Evolutionary conservation across 1,139 yeast species (phyloP).

Genomic region (Geotrichum phurueaensis): DNA sequence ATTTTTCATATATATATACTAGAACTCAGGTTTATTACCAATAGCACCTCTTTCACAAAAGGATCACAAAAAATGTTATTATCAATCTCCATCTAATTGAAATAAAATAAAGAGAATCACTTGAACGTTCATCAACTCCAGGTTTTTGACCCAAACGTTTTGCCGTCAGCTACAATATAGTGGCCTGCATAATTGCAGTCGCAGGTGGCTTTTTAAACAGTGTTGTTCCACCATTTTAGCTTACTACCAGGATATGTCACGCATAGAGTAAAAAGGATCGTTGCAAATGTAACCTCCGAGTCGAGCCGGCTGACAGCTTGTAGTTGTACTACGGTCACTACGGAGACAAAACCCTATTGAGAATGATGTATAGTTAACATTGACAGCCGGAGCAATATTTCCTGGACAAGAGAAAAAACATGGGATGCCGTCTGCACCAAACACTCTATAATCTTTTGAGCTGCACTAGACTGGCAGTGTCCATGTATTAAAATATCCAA

Average conservation of each 20-base stretch:
- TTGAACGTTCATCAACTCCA: slow-evolving; percentile 27
- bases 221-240: slow-evolving; percentile 49
- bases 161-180: slow-evolving; percentile 30
- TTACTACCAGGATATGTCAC: slow-evolving; percentile 40
- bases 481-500: background rate
- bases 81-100: too few species aligned
- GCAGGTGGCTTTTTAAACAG: slow-evolving; percentile 35
- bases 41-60: too few species aligned
- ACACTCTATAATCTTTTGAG: background rate
- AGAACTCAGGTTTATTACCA: too few species aligned
- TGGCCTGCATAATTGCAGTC: slow-evolving; percentile 29
- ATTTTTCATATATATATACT: too few species aligned
- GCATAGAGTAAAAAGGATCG: slow-evolving; percentile 45
- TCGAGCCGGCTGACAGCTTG: slow-evolving; percentile 39
- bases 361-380: slow-evolving; percentile 39
- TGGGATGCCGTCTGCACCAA: background rate
- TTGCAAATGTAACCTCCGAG: slow-evolving; percentile 42
- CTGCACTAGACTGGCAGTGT: background rate
- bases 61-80: too few species aligned
- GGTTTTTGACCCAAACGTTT: slow-evolving; percentile 37
- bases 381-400: slow-evolving; percentile 42
- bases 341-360: slow-evolving; percentile 38
- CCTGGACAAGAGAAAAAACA: slow-evolving; percentile 42
- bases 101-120: background rate
- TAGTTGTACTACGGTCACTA: slow-evolving; percentile 71